phyloP scores from a whole-genome alignment of 2,329 filamentous ascomycete species.

The Colletotrichum cuscutae region DNA sequence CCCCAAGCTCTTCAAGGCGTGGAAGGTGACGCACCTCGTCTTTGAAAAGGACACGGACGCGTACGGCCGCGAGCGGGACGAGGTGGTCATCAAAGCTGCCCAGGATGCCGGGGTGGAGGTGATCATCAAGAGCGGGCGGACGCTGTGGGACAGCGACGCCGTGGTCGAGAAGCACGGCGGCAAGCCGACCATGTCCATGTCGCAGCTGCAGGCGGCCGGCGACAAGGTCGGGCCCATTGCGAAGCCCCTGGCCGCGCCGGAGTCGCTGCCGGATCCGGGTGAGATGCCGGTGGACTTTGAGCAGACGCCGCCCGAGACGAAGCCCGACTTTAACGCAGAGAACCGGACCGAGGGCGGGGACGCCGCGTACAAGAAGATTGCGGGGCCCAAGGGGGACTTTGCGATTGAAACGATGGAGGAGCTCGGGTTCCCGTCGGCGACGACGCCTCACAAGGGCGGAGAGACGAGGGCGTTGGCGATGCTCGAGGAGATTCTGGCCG shows the following conservation, averaged over 20 bases:
- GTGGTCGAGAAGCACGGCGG: constrained; percentile 72
- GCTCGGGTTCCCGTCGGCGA: constrained; percentile 73
- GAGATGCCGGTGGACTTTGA: constrained; percentile 68
- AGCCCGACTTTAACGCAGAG: constrained; percentile 69
- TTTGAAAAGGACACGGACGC: constrained; percentile 84
- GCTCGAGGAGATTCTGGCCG: constrained; percentile 67
- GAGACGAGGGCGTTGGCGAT: constrained; percentile 71
- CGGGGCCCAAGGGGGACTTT: constrained; percentile 76
- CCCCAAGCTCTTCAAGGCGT: constrained; percentile 77
- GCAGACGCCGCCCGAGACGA: constrained; percentile 60
- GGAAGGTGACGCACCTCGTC: constrained; percentile 79
- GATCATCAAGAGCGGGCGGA: constrained; percentile 72
- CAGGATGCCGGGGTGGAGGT: constrained; percentile 74
- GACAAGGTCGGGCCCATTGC: constrained; percentile 71
- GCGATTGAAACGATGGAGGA: constrained; percentile 77
- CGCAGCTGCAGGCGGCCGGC: constrained; percentile 72
- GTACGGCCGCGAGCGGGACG: constrained; percentile 74
- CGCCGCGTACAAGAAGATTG: constrained; percentile 67
- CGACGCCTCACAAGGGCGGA: constrained; percentile 76
- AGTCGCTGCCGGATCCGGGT: constrained; percentile 71
- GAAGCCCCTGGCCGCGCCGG: constrained; percentile 69
- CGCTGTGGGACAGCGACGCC: constrained; percentile 78
- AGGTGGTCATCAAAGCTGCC: constrained; percentile 67
- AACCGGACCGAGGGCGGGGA: constrained; percentile 62
- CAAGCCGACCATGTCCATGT: constrained; percentile 80